Conservation (phyloP, 257 asterid genomes). For the Fraxinus americana region DNA sequence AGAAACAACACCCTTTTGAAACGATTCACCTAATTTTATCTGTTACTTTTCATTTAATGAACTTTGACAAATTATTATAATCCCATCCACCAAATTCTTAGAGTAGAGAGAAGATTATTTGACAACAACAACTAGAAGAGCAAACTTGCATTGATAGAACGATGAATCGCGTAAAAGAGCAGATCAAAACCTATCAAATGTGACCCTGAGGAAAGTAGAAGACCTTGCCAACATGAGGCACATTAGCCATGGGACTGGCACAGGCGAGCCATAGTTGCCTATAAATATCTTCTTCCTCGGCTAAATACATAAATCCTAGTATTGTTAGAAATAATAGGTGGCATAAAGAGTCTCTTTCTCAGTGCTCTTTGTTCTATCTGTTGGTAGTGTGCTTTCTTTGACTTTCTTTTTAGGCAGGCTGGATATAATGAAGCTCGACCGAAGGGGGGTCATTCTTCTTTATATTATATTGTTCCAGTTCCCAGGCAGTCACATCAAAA, state of each 20-base stretch:
- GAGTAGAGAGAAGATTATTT: background rate
- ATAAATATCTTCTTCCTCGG: background rate
- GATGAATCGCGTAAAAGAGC: background rate
- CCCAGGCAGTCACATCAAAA: background rate
- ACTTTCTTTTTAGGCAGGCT: no score
- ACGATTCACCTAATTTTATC: background rate
- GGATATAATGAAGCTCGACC: no score
- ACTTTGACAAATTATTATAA: background rate
- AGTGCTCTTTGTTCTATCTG: no score
- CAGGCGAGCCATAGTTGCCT: background rate
- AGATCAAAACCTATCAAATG: background rate
- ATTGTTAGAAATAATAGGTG: background rate
- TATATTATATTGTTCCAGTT: background rate
- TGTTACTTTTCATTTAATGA: background rate
- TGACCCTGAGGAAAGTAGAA: slow-evolving; percentile 13
- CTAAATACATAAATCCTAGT: background rate
- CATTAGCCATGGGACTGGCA: slow-evolving; percentile 5
- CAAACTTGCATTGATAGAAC: background rate
- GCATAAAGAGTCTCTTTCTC: no score
- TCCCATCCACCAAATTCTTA: background rate
- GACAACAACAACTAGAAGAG: background rate
- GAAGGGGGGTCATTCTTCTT: background rate
- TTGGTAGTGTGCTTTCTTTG: no score
- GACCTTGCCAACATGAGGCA: slow-evolving; percentile 8
- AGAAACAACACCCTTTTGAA: no score